phyloP scores from a whole-genome alignment of 768 basidiomycete genomes.

The Xerocomellus dryophilus region DNA sequence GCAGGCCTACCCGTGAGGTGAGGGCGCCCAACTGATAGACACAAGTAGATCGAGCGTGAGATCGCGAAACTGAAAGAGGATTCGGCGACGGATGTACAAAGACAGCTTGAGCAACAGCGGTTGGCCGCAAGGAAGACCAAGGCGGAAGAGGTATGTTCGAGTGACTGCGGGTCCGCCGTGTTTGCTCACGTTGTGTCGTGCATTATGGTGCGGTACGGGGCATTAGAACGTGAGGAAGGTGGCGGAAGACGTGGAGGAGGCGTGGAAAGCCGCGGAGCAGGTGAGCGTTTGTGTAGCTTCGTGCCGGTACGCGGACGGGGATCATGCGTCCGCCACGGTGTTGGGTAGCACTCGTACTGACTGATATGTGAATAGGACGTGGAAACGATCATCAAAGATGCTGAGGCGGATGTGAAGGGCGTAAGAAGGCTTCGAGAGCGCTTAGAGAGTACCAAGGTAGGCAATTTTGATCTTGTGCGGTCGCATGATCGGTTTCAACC shows the following conservation, averaged over 20 bases:
- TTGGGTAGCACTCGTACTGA: neutral
- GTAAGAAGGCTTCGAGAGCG: neutral
- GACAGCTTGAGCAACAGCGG: constrained; percentile 20
- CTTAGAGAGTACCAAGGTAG: neutral
- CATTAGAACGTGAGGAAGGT: constrained; percentile 1
- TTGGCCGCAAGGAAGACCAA: neutral
- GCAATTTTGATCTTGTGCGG: neutral
- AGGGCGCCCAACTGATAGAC: neutral
- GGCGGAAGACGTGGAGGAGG: constrained; percentile 2
- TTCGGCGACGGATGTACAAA: constrained; percentile 22
- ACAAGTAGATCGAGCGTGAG: constrained; percentile 20
- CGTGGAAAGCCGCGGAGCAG: constrained; percentile 7
- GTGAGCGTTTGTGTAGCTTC: constrained; percentile 1
- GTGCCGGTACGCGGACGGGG: neutral
- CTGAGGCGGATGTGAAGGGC: neutral
- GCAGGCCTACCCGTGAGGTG: neutral
- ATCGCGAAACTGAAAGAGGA: constrained; percentile 21
- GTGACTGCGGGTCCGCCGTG: neutral
- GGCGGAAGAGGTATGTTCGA: constrained; percentile 11
- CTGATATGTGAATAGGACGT: neutral
- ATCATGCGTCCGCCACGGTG: no score
- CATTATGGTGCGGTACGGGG: neutral
- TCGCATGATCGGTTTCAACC: neutral
- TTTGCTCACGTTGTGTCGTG: neutral
- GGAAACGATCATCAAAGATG: constrained; percentile 4